Evolutionary conservation across 768 basidiomycete genomes (phyloP).

Genomic region (Psilocybe cyanescens): DNA sequence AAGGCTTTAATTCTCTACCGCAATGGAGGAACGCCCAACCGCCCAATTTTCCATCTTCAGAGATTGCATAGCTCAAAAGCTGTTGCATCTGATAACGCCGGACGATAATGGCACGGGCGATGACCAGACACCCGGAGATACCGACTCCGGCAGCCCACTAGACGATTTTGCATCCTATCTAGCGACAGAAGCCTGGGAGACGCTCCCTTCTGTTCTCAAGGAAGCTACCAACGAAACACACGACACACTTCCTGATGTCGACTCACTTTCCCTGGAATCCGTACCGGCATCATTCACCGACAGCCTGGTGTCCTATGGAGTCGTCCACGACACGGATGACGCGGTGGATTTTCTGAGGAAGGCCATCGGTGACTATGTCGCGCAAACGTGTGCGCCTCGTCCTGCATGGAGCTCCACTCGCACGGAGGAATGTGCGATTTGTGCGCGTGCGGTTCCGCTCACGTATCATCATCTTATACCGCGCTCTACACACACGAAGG

Average conservation of each 20-base stretch:
- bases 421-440: constrained; percentile 60
- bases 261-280: constrained; percentile 40
- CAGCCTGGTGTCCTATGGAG: constrained; percentile 52
- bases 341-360: constrained; percentile 43
- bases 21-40: not conserved
- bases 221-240: constrained; percentile 44
- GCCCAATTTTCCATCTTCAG: constrained; percentile 41
- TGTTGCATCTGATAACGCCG: constrained; percentile 11
- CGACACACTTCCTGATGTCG: constrained; percentile 33
- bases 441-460: constrained; percentile 55
- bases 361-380: constrained; percentile 44
- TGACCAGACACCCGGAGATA: constrained; percentile 10
- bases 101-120: not conserved
- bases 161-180: constrained; percentile 61
- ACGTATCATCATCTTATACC: constrained; percentile 69
- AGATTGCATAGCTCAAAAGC: constrained; percentile 44
- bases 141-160: constrained; percentile 30
- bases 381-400: constrained; percentile 50
- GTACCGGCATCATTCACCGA: constrained; percentile 49
- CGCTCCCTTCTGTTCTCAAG: constrained; percentile 39
- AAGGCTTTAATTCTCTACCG: not conserved
- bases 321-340: constrained; percentile 44
- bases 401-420: constrained; percentile 58
- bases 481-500: constrained; percentile 54
- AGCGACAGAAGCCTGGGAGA: constrained; percentile 51